phyloP scores from a whole-genome alignment of 164 flowering plant species.

The Chimonanthus salicifolius region DNA sequence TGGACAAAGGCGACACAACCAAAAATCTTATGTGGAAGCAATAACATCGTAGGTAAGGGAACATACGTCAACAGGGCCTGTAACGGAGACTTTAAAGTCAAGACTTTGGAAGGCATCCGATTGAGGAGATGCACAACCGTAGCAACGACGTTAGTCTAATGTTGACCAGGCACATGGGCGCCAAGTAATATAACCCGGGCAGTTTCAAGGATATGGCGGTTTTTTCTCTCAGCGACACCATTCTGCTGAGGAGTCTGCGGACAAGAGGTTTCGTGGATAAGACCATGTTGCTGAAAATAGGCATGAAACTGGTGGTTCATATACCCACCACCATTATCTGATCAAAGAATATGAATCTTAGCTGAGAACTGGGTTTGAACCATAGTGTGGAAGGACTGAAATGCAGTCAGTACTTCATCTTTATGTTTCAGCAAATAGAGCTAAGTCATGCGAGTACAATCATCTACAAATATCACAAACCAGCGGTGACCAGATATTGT shows the following conservation, averaged over 20 bases:
- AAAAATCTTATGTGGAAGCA: not conserved
- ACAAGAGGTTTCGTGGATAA: not conserved
- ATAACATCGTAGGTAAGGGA: too few relatives aligned
- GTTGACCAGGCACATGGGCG: not conserved
- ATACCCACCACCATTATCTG: constrained; percentile 1
- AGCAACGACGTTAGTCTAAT: not conserved
- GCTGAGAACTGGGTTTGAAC: not conserved
- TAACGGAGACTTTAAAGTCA: too few relatives aligned
- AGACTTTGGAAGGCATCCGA: too few relatives aligned
- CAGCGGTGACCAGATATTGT: not conserved
- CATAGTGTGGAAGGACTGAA: not conserved
- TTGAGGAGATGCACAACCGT: not conserved
- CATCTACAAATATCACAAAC: constrained; percentile 9
- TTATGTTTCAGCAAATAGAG: not conserved
- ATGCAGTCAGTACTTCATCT: not conserved
- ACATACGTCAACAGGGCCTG: too few relatives aligned
- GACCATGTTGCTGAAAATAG: not conserved
- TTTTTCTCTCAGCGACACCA: not conserved
- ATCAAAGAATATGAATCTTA: not conserved
- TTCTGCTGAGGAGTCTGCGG: not conserved
- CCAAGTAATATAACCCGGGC: not conserved
- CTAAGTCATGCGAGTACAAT: constrained; percentile 9
- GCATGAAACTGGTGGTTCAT: not conserved
- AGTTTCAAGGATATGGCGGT: not conserved
- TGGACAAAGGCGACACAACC: not conserved